Evolutionary conservation across 2,329 filamentous ascomycete genomes (phyloP).

Genomic region (Trichoderma sp.): DNA sequence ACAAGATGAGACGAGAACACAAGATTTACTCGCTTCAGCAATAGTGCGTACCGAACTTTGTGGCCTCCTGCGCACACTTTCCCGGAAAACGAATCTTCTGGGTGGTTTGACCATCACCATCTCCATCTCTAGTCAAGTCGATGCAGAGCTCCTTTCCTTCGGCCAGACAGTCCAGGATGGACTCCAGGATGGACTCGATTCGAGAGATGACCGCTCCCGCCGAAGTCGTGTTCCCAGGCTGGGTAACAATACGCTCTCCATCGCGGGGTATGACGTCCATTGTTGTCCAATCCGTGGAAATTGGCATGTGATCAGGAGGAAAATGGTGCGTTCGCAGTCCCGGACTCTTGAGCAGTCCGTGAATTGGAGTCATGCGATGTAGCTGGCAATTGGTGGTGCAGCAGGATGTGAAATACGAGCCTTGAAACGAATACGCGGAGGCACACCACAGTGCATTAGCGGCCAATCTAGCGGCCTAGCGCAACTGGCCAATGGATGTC

Average conservation of each 20-base stretch:
- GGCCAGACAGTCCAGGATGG: constrained; percentile 35
- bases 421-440: too few relatives aligned
- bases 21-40: neutral
- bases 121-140: constrained; percentile 30
- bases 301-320: neutral
- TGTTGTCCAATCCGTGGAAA: neutral
- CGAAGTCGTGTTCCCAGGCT: constrained; percentile 1
- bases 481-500: too few relatives aligned
- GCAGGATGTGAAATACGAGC: too few relatives aligned
- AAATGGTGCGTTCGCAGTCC: neutral
- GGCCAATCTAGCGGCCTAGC: too few relatives aligned
- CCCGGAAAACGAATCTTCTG: constrained; percentile 50
- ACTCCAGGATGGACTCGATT: constrained; percentile 42
- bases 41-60: constrained; percentile 52
- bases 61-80: constrained; percentile 48
- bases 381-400: too few relatives aligned
- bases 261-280: neutral
- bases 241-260: constrained; percentile 3
- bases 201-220: constrained; percentile 36
- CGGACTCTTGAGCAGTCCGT: constrained; percentile 10
- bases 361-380: neutral
- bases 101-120: constrained; percentile 28
- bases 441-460: too few relatives aligned
- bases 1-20: neutral
- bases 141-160: constrained; percentile 34